Conservation (phyloP, 2,329 filamentous ascomycete genomes). For the Raffaelea ambrosiae region DNA sequence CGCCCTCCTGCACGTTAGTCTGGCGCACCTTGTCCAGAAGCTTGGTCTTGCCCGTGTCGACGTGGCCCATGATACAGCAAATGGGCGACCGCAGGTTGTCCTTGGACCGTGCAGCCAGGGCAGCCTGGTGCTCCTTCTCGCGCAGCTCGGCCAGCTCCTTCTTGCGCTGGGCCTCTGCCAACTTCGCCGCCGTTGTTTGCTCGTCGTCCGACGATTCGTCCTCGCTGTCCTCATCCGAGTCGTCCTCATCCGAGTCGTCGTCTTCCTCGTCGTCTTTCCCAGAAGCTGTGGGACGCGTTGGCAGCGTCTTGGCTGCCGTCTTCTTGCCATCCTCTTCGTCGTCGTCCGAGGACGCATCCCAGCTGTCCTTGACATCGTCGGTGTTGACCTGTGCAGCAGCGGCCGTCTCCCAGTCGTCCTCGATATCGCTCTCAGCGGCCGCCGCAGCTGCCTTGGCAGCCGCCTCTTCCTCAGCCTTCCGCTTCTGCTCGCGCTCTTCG, state of each 20-base stretch:
- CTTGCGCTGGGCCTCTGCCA: constrained; percentile 69
- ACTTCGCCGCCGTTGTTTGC: constrained; percentile 62
- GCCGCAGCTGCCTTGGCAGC: constrained; percentile 41
- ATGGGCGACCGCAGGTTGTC: constrained; percentile 96
- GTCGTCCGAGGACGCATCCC: constrained; percentile 80
- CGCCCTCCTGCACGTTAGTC: constrained; percentile 97
- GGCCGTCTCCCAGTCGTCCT: constrained; percentile 83
- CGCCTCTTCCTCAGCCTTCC: constrained; percentile 49
- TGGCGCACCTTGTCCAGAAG: constrained; percentile 96
- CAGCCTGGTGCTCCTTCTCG: constrained; percentile 84
- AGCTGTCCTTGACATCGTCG: constrained; percentile 82
- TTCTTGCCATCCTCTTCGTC: constrained; percentile 41
- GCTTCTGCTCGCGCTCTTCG: constrained; percentile 44
- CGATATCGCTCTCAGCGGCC: constrained; percentile 51
- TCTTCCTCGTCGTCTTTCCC: constrained; percentile 23
- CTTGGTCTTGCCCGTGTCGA: constrained; percentile 99
- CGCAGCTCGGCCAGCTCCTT: constrained; percentile 81
- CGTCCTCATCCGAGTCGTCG: constrained; percentile 3
- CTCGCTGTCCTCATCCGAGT: constrained; percentile 23
- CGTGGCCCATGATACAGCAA: constrained; percentile 98
- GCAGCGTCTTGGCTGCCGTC: constrained; percentile 5
- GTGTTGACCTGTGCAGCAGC: constrained; percentile 63
- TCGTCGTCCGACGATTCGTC: constrained; percentile 34
- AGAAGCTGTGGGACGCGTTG: constrained; percentile 26
- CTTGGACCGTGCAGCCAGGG: constrained; percentile 80